Base-by-base conservation (phyloP, 73 alveolate species). In the Breviolum minutum region DNA sequence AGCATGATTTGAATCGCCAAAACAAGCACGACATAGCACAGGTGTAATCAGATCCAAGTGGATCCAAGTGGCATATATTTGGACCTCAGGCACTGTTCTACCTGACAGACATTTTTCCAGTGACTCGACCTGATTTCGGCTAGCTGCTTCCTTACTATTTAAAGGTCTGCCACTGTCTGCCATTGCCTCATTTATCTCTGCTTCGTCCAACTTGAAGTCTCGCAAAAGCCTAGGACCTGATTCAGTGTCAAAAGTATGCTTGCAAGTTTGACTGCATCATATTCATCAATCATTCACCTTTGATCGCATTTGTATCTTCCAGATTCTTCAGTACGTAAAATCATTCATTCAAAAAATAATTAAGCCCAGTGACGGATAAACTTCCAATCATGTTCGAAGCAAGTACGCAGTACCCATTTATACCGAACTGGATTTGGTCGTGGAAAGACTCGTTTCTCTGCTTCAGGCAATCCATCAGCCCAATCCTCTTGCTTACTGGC, bases 341-440 rank as follows among this genome's bases (percentile, higher is more conserved):
- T 8, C 26, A 20, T 0, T 73, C 82, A 16, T 40, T 3, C 24
- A 68, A 68, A 14, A 68, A 68, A n/a, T 32, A 13, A 27, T n/a
- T 79, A 29, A 40, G 73, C 63, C 85, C 68, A 73, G 96, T 24
- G 48, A 48, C 96, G 85, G 26, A 89, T 48, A 20, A 89, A 40
- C 73, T 68, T 69, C 96, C 96, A 89, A 40, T 89, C 96, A 54
- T 89, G 96, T 24, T 89, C 96, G 62, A 89, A 89, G 86, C 96
- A 89, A 54, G 96, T 89, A 71, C 96, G 82, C 70, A 89, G 81
- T 54, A 70, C 86, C 96, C 96, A 89, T n/a, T 89, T 89, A 73
- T 89, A 89, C 66, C 93, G 68, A 26, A 40, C 19, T 11, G 70
- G 12, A 26, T 70, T 89, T 19, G 96, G 96, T 24, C 96, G 22